Conservation (phyloP, 2,329 filamentous ascomycete genomes). For the Ophiosphaerella narmari region DNA sequence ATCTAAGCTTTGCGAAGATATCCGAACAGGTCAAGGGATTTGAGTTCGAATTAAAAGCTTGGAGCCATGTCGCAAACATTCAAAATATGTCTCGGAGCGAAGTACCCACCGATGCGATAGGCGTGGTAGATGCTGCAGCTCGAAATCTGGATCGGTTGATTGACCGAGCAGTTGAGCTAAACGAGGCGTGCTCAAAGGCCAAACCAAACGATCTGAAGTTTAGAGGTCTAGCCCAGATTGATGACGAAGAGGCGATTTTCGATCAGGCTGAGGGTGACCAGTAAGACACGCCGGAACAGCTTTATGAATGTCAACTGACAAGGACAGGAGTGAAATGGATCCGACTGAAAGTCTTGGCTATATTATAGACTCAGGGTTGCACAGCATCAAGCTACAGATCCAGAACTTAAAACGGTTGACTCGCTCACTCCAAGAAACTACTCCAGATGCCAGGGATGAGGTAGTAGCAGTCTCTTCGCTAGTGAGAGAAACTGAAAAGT, state of each 20-base stretch:
- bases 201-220: slow-evolving; percentile 31
- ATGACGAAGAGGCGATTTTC: slow-evolving; percentile 14
- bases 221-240: slow-evolving; percentile 4
- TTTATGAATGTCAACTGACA: slow-evolving; percentile 6
- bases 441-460: slow-evolving; percentile 23
- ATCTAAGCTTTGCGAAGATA: slow-evolving; percentile 34
- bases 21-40: slow-evolving; percentile 23
- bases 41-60: slow-evolving; percentile 27
- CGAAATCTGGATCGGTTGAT: slow-evolving; percentile 21
- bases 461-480: slow-evolving; percentile 18
- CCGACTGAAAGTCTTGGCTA: slow-evolving; percentile 24
- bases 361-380: slow-evolving; percentile 24
- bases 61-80: slow-evolving; percentile 25
- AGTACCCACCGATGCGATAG: slow-evolving; percentile 16
- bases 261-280: slow-evolving; percentile 9
- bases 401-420: slow-evolving; percentile 27
- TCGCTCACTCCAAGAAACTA: slow-evolving; percentile 31
- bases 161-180: slow-evolving; percentile 11
- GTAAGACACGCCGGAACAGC: slow-evolving; percentile 1
- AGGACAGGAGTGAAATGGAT: slow-evolving; percentile 11
- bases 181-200: slow-evolving; percentile 17
- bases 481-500: slow-evolving; percentile 21
- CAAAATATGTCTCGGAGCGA: slow-evolving; percentile 13
- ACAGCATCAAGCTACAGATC: slow-evolving; percentile 29
- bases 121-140: slow-evolving; percentile 19